Evolutionary conservation across 305 asterid genomes (phyloP).

Genomic region (Fraxinus paxiana): DNA sequence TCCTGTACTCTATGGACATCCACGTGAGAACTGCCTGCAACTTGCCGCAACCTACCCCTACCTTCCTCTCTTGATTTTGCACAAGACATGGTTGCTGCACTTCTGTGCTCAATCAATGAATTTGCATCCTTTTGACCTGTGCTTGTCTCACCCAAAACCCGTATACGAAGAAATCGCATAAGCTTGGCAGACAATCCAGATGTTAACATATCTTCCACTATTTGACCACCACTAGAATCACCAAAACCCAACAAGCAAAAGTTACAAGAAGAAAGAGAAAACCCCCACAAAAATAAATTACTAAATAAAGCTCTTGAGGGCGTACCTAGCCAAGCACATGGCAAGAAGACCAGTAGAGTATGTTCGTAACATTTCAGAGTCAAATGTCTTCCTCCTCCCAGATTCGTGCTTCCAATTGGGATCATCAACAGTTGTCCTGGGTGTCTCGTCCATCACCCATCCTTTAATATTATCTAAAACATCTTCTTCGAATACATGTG

Average conservation of each 20-base stretch:
- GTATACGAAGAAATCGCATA: conserved; percentile 77
- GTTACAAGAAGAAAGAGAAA: conserved; percentile 19
- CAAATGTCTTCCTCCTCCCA: conserved; percentile 57
- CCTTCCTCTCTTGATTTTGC: conserved; percentile 68
- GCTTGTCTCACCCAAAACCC: conserved; percentile 69
- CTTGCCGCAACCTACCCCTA: conserved; percentile 57
- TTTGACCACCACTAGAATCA: conserved; percentile 71
- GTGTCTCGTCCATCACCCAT: conserved; percentile 86
- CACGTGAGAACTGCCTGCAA: conserved; percentile 51
- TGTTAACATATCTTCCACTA: conserved; percentile 90
- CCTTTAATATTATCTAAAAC: conserved; percentile 73
- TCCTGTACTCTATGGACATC: conserved; percentile 47
- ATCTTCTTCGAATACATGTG: conserved; percentile 83
- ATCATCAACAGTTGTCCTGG: conserved; percentile 55
- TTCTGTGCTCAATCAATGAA: conserved; percentile 50
- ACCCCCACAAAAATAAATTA: neutral
- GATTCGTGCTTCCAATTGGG: conserved; percentile 62
- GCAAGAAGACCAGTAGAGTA: conserved; percentile 92
- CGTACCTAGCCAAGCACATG: conserved; percentile 72
- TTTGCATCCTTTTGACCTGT: conserved; percentile 60
- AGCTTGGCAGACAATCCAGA: conserved; percentile 91
- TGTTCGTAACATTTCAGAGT: conserved; percentile 77
- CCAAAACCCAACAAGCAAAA: conserved; percentile 19
- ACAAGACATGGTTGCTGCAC: conserved; percentile 34
- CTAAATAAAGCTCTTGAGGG: conserved; percentile 14